Evolutionary conservation across 1,139 yeast genomes (phyloP).

Genomic region (Kazachstania sp.): DNA sequence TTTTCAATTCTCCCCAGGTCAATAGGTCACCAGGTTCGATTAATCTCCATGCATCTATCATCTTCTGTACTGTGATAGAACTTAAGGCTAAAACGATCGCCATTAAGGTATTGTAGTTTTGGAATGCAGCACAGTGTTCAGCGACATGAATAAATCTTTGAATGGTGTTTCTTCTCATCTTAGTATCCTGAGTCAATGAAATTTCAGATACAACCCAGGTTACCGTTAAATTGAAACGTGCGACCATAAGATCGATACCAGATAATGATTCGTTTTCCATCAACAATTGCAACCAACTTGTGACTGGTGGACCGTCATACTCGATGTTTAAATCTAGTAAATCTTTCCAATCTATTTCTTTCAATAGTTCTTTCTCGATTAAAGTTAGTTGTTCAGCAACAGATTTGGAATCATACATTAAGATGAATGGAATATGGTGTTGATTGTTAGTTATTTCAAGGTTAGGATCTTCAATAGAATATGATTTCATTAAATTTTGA

Average conservation of each 20-base stretch:
- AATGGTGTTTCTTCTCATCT: slow-evolving; percentile 57
- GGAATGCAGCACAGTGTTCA: slow-evolving; percentile 57
- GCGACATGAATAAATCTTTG: slow-evolving; percentile 83
- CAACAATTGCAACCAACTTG: slow-evolving; percentile 77
- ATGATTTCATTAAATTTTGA: slow-evolving; percentile 19
- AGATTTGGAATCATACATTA: slow-evolving; percentile 56
- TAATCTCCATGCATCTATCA: slow-evolving; percentile 67
- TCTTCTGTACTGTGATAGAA: slow-evolving; percentile 54
- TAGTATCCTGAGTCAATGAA: slow-evolving; percentile 51
- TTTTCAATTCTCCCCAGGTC: slow-evolving; percentile 57
- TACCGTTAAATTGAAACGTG: slow-evolving; percentile 80
- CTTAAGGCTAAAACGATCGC: slow-evolving; percentile 78
- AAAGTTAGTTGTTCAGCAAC: slow-evolving; percentile 76
- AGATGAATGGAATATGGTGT: slow-evolving; percentile 69
- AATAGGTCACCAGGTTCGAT: slow-evolving; percentile 48
- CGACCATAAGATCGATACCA: slow-evolving; percentile 78
- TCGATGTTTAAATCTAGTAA: slow-evolving; percentile 72
- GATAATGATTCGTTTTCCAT: slow-evolving; percentile 51
- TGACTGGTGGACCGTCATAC: slow-evolving; percentile 57
- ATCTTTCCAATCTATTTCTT: slow-evolving; percentile 90
- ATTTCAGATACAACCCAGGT: slow-evolving; percentile 92
- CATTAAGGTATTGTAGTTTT: slow-evolving; percentile 80
- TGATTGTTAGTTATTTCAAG: slow-evolving; percentile 22
- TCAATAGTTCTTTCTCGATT: slow-evolving; percentile 74
- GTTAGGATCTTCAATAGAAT: slow-evolving; percentile 22